Percentiles rank a stretch among this genome's conserved stretches.
phyloP scores from a whole-genome alignment of 1,139 yeast genomes.

The Yamadazyma dushanensis region DNA sequence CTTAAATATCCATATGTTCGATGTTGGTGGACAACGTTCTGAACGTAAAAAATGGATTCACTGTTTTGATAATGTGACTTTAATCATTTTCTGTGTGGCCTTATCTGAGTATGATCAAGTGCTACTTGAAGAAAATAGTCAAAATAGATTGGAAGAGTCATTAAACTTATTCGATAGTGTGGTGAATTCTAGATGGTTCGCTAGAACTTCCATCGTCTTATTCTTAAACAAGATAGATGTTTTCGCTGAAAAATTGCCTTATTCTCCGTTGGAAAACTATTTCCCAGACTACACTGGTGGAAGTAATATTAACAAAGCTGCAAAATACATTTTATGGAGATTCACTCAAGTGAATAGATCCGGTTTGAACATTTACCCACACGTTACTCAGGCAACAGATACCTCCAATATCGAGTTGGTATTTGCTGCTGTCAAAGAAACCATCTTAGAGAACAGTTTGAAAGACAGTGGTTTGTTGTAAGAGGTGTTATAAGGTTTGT shows the following conservation, averaged over 20 bases:
- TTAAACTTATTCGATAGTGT: constrained; percentile 84
- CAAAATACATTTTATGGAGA: constrained; percentile 88
- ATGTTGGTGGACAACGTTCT: constrained; percentile 92
- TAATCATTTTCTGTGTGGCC: constrained; percentile 88
- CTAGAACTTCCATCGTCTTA: constrained; percentile 79
- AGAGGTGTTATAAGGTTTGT: constrained; percentile 3
- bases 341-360: constrained; percentile 84
- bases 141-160: constrained; percentile 84
- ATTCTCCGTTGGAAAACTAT: constrained; percentile 77
- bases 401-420: constrained; percentile 85
- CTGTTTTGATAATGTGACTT: constrained; percentile 89
- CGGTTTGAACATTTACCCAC: constrained; percentile 81
- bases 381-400: constrained; percentile 93
- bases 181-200: constrained; percentile 92
- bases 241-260: constrained; percentile 80
- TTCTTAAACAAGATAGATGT: constrained; percentile 89
- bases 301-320: constrained; percentile 86
- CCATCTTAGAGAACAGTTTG: constrained; percentile 79
- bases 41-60: constrained; percentile 96
- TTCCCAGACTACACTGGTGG: constrained; percentile 94
- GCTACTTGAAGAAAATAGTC: constrained; percentile 72
- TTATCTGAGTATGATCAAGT: constrained; percentile 89
- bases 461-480: constrained; percentile 81
- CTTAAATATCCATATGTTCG: constrained; percentile 77
- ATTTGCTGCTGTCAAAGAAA: constrained; percentile 89